phyloP scores from a whole-genome alignment of 306 rosid species.

The Quercus bicolor region DNA sequence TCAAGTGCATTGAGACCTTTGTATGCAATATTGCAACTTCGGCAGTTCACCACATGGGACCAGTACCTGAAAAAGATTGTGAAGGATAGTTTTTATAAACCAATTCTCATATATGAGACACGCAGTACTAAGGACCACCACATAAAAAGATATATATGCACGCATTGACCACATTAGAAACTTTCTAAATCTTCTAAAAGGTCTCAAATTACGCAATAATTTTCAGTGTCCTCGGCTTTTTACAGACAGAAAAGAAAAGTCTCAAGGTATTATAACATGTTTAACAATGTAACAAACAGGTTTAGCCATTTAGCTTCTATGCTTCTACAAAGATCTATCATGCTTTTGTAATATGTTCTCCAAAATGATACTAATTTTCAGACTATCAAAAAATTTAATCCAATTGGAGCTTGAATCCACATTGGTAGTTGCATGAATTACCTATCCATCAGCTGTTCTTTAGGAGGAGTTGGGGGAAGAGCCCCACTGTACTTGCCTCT shows the following conservation, averaged over 20 bases:
- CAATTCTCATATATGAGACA: not conserved
- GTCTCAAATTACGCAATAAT: not conserved
- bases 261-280: not conserved
- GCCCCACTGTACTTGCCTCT: constrained; percentile 64
- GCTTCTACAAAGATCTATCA: not conserved
- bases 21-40: constrained; percentile 72
- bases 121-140: not conserved
- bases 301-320: not conserved
- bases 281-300: not conserved
- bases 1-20: constrained; percentile 64
- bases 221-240: not conserved
- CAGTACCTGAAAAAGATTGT: constrained; percentile 51
- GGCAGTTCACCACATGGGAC: constrained; percentile 82
- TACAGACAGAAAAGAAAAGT: not conserved
- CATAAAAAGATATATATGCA: not conserved
- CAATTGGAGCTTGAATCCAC: constrained; percentile 8
- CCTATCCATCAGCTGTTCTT: constrained; percentile 87
- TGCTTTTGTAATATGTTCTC: not conserved
- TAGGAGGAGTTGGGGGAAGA: constrained; percentile 79
- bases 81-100: not conserved
- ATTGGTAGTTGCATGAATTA: constrained; percentile 23
- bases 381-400: not conserved
- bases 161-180: not conserved
- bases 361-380: not conserved
- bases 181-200: not conserved